Conservation (phyloP, 495 filamentous ascomycete species). For the Opeltia flavorubescens region DNA sequence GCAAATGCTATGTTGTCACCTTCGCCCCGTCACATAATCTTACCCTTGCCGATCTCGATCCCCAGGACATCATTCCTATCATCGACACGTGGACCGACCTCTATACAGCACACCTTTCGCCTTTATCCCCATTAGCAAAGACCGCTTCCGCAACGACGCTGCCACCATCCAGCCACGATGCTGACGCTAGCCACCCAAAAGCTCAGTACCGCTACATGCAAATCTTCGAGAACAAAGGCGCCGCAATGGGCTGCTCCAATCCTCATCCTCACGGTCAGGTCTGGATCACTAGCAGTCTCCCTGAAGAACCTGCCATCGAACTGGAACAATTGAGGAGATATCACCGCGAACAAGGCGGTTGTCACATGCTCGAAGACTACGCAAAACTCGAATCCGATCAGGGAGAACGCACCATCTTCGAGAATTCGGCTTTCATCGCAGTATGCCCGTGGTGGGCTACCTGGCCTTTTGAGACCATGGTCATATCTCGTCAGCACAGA, state of each 20-base stretch:
- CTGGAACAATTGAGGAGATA: constrained; percentile 66
- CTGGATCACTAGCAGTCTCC: constrained; percentile 82
- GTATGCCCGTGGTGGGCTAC: constrained; percentile 94
- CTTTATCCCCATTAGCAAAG: constrained; percentile 48
- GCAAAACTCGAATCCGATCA: constrained; percentile 69
- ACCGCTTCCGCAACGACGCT: constrained; percentile 31
- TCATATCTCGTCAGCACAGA: constrained; percentile 69
- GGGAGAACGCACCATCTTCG: constrained; percentile 70
- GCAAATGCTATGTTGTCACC: constrained; percentile 94
- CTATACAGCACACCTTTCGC: constrained; percentile 67
- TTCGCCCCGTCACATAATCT: constrained; percentile 83
- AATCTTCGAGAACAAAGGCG: constrained; percentile 98
- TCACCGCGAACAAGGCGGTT: constrained; percentile 50
- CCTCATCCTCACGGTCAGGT: constrained; percentile 95
- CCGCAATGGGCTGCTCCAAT: constrained; percentile 97
- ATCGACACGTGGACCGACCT: constrained; percentile 79
- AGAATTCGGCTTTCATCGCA: constrained; percentile 69
- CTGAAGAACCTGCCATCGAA: constrained; percentile 75
- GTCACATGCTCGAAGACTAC: constrained; percentile 73
- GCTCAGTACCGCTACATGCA: constrained; percentile 94
- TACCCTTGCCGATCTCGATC: constrained; percentile 74
- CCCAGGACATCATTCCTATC: constrained; percentile 55
- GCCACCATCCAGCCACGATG: constrained; percentile 32
- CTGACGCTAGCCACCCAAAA: constrained; percentile 37
- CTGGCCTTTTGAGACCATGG: constrained; percentile 95